Evolutionary conservation across 192 early-diverging fungal species (phyloP).

Genomic region (Coemansia sp.): DNA sequence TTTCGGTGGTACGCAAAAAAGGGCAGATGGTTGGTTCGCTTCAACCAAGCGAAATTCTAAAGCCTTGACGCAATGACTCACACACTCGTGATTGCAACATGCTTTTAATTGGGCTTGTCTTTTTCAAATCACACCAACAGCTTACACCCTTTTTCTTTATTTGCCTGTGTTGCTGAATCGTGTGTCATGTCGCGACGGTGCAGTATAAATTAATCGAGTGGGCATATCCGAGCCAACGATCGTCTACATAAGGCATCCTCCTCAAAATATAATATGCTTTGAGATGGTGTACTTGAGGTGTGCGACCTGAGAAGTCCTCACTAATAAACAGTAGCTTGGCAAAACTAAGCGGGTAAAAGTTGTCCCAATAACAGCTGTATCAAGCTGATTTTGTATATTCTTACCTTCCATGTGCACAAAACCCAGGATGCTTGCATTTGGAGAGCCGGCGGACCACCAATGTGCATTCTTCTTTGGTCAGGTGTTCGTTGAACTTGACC

Average conservation of each 20-base stretch:
- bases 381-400: not conserved
- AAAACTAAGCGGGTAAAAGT: not conserved
- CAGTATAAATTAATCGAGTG: conserved; percentile 9
- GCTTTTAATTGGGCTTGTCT: too few species aligned
- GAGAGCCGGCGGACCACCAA: conserved; percentile 26
- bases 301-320: not conserved
- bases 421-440: conserved; percentile 35
- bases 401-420: conserved; percentile 48
- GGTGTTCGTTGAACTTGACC: conserved; percentile 42
- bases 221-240: conserved; percentile 20
- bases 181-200: too few species aligned
- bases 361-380: not conserved
- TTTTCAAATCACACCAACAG: too few species aligned
- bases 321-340: not conserved
- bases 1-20: too few species aligned
- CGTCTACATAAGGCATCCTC: conserved; percentile 16
- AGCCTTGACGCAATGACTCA: too few species aligned
- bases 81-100: too few species aligned
- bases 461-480: conserved; percentile 23
- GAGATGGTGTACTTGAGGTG: not conserved
- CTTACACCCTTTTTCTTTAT: not conserved
- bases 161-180: not conserved
- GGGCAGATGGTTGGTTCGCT: too few species aligned
- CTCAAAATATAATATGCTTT: not conserved
- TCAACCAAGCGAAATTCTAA: too few species aligned